Evolutionary conservation across 2,329 filamentous ascomycete genomes (phyloP), one percentile per base, ranked within the genome.

Genomic region (Colletotrichum siamense): DNA sequence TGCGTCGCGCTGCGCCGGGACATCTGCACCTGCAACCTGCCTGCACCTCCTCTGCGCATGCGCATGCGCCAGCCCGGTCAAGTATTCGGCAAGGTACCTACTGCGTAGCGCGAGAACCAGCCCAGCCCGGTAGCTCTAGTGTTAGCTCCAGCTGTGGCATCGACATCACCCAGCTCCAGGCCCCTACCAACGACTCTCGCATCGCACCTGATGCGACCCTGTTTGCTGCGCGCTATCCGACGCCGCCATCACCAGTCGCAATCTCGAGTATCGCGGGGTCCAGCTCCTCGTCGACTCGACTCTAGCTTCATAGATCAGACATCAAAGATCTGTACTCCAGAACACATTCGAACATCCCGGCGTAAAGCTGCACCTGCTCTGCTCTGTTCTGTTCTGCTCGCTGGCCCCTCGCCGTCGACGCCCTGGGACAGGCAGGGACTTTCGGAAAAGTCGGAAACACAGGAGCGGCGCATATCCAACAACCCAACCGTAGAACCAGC

Each of bases 1-100:
- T 69, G 34, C 64, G 49, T 75, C 36, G 73, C 57, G 62, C 64
- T 76, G 63, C 73, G 63, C 73, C 69, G 44, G 73, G 73, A 64
- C 44, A 75, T 68, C 52, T 72, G 73, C 73, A 71, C 34, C 67
- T 67, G 64, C 44, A 49, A 67, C 64, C 39, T 44, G 32, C 16
- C 66, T 69, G 66, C 66, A 65, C 49, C 73, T 68, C 52, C 34
- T 26, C 49, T 39, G 36, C 36, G 16, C 36, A 39, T 73, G 73
- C 59, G 39, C 68, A 71, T 63, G 73, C 73, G 63, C 52, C 68
- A 71, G 49, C 61, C 72, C 61, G 69, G 66, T 28, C 66, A 59
- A 55, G 64, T 30, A 22, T n/a, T 22, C 26, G 26, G 24, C 15
- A 59, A 59, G 26, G 55, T 28, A 39, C 36, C 36, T 39, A 39